phyloP scores from a whole-genome alignment of 1,139 yeast genomes.

The Geotrichum aggregatum region DNA sequence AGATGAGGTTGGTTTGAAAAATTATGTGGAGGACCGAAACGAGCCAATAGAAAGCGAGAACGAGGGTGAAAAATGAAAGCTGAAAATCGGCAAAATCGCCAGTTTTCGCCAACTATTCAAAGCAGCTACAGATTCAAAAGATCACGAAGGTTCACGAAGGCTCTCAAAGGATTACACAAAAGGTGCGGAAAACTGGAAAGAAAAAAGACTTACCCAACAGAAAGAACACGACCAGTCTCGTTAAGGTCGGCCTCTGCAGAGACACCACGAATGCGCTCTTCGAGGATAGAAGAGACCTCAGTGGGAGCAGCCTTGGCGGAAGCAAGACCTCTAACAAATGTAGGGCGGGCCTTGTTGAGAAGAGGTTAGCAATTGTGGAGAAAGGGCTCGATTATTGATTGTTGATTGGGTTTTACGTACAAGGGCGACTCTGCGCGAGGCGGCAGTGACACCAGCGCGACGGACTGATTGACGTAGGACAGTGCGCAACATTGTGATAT shows the following conservation, averaged over 20 bases:
- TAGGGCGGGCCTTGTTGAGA: slow-evolving; percentile 25
- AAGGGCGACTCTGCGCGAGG: slow-evolving; percentile 34
- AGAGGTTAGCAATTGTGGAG: slow-evolving; percentile 21
- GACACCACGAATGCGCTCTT: slow-evolving; percentile 99
- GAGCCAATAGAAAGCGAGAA: slow-evolving; percentile 17
- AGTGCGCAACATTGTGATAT: slow-evolving; percentile 40
- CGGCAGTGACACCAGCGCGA: slow-evolving; percentile 38
- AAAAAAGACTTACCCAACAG: slow-evolving; percentile 94
- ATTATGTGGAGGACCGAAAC: slow-evolving; percentile 6
- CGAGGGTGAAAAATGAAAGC: slow-evolving; percentile 6
- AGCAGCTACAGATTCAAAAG: neutral
- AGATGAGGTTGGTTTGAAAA: neutral
- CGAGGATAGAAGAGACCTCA: slow-evolving; percentile 97
- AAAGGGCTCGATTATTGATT: neutral
- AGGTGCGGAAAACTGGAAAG: too few relatives aligned
- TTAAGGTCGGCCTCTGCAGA: slow-evolving; percentile 95
- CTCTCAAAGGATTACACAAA: neutral
- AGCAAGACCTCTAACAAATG: slow-evolving; percentile 63
- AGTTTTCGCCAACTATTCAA: neutral
- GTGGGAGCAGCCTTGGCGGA: slow-evolving; percentile 95
- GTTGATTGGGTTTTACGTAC: slow-evolving; percentile 20
- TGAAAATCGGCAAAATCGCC: too few relatives aligned
- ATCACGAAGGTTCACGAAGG: neutral
- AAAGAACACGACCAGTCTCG: slow-evolving; percentile 98
- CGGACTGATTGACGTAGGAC: slow-evolving; percentile 43